Base-by-base conservation (phyloP, 2,329 filamentous ascomycete species). In the Sphaerulina vaccinii region DNA sequence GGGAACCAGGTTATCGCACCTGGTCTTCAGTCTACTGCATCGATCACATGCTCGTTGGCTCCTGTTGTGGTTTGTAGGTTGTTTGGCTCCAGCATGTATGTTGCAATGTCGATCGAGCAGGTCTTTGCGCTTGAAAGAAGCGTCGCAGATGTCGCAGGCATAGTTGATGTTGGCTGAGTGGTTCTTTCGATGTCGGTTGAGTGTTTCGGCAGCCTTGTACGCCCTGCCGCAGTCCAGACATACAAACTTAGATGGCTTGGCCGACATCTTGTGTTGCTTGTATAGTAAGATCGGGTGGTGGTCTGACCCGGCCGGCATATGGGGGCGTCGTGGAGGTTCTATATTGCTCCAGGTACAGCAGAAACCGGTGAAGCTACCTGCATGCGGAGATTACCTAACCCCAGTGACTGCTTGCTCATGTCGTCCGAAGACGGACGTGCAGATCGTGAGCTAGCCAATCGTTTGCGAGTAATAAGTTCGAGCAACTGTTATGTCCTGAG, bases 81-180 rank as follows among this genome's bases (percentile, higher is more conserved):
- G 51, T 37, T 45, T 49, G n/a, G 42, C 39, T 23, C 44, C 48
- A n/a, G 42, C 32, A 21, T 60, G 57, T 13, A 58, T 60, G 41
- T 55, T 52, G n/a, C 37, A 41, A 32, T 60, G 57, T 41, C 57
- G 49, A 35, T 60, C 57, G 36, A 60, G 52, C 10, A 60, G 52
- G 40, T 60, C 57, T 33, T 60, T 60, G 22, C 57, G 44, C 21
- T 60, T 60, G 55, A 60, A 60, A 18, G 51, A 54, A 29, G 58
- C 55, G 13, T 44, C 29, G 52, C 56, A 58, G 19, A 54, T 42
- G 2, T 51, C 41, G 45, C 56, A 60, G 15, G 41, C 43, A 50
- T 60, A 60, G 32, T 46, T 44, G n/a, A 54, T 53, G 21, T 37
- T 46, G 18, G 47, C 53, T 16, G 43, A 43, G 29, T 58, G 56